These are phyloP conservation scores for Cudoniella acicularis DNA, from an alignment of 495 filamentous ascomycete genomes.

Conservation along the genomic window DNA sequence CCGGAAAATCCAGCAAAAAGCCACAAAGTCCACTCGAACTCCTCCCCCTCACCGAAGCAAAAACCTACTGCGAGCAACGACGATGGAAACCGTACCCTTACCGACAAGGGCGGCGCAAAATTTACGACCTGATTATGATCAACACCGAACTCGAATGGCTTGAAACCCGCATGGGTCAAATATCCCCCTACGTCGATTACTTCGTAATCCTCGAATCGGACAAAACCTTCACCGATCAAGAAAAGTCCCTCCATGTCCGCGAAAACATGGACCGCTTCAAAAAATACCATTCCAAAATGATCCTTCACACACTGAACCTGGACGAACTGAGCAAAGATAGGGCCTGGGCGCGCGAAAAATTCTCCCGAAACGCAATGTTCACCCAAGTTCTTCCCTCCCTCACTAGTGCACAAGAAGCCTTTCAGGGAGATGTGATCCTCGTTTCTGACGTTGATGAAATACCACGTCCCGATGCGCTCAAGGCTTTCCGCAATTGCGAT, in stretches of 20 bases:
- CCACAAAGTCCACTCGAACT: background rate
- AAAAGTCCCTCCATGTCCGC: constrained; percentile 31
- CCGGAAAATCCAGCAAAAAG: background rate
- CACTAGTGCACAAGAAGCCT: constrained; percentile 14
- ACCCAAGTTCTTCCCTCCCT: constrained; percentile 28
- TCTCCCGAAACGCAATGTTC: constrained; percentile 32
- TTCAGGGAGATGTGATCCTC: constrained; percentile 26
- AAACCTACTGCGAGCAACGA: background rate
- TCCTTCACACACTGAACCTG: constrained; percentile 32
- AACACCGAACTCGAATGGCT: constrained; percentile 41
- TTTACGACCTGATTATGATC: constrained; percentile 39
- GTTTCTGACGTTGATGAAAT: constrained; percentile 37
- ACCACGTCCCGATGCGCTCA: constrained; percentile 29
- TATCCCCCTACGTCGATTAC: constrained; percentile 34
- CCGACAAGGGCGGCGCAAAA: constrained; percentile 17
- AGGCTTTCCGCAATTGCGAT: constrained; percentile 34
- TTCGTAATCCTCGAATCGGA: constrained; percentile 44
- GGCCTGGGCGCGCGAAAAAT: constrained; percentile 29
- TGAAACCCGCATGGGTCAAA: constrained; percentile 36
- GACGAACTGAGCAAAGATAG: constrained; percentile 7
- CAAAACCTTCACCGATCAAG: constrained; percentile 38
- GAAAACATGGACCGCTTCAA: constrained; percentile 33
- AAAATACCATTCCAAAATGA: constrained; percentile 34
- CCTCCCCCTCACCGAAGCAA: constrained; percentile 2
- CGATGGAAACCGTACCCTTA: constrained; percentile 2